phyloP scores from a whole-genome alignment of 768 basidiomycete species.

The Postia placenta region DNA sequence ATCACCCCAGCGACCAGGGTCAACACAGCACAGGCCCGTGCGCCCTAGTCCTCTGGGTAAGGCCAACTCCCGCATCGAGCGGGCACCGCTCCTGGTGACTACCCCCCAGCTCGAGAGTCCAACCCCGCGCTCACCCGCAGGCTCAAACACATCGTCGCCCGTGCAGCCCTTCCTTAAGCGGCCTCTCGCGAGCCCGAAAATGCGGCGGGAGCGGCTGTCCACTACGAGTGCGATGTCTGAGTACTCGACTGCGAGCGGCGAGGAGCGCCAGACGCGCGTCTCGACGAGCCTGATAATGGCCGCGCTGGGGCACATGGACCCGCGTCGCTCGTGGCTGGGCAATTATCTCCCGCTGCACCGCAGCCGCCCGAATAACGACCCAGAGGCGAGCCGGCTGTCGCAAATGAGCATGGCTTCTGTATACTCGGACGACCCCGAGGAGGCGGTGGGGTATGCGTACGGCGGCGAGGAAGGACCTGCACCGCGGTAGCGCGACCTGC shows the following conservation, averaged over 20 bases:
- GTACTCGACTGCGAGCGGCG: slow-evolving; percentile 34
- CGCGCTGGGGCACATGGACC: slow-evolving; percentile 26
- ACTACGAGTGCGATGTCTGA: slow-evolving; percentile 29
- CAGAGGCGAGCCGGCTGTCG: slow-evolving; percentile 22
- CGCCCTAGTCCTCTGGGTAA: slow-evolving; percentile 13
- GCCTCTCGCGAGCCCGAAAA: slow-evolving; percentile 8
- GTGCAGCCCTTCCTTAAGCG: slow-evolving; percentile 4
- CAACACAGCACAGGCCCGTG: slow-evolving; percentile 1
- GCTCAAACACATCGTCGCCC: background rate
- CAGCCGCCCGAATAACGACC: slow-evolving; percentile 8
- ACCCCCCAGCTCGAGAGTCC: background rate
- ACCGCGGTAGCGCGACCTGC: background rate
- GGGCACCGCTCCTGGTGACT: background rate
- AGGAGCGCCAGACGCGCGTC: slow-evolving; percentile 25
- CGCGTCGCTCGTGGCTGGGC: slow-evolving; percentile 16
- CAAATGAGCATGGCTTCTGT: slow-evolving; percentile 24
- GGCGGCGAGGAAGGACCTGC: slow-evolving; percentile 19
- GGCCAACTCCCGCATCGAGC: slow-evolving; percentile 1
- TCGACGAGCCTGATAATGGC: slow-evolving; percentile 32
- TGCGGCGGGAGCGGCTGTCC: too few relatives aligned
- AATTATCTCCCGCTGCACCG: slow-evolving; percentile 17
- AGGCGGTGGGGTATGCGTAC: slow-evolving; percentile 21
- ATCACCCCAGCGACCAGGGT: background rate
- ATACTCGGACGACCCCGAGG: slow-evolving; percentile 13
- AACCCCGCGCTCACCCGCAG: background rate